Conservation (phyloP, 345 rosid genomes). For the Citropsis articulata region DNA sequence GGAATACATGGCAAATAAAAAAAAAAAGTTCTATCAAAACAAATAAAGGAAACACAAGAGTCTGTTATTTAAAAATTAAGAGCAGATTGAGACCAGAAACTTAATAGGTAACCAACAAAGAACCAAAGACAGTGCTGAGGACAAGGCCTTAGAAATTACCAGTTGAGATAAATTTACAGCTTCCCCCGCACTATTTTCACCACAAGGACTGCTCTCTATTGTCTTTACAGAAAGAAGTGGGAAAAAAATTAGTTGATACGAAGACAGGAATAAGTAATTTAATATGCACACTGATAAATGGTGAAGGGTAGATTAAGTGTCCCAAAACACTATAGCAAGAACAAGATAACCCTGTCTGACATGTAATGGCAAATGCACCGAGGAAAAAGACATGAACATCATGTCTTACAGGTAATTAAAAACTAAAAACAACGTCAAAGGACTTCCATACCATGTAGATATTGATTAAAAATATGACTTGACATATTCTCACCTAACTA, state of each 20-base stretch:
- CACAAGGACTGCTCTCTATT: slow-evolving; percentile 84
- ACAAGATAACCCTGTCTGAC: slow-evolving; percentile 1
- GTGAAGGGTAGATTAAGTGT: background rate
- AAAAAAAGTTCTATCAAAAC: background rate
- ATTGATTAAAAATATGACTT: background rate
- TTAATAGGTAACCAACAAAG: slow-evolving; percentile 15
- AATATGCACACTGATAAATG: background rate
- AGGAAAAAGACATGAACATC: background rate
- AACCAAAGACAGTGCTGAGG: slow-evolving; percentile 19
- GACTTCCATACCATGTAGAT: background rate
- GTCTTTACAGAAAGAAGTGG: slow-evolving; percentile 48
- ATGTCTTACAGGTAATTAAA: background rate
- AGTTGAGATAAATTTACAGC: slow-evolving; percentile 93
- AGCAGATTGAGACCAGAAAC: slow-evolving; percentile 9
- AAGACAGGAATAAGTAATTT: slow-evolving; percentile 6
- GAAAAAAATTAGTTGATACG: slow-evolving; percentile 18
- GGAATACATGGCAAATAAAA: background rate
- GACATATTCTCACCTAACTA: background rate
- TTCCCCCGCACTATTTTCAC: slow-evolving; percentile 73
- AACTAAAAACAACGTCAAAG: background rate
- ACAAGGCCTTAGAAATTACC: slow-evolving; percentile 53
- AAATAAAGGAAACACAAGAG: background rate
- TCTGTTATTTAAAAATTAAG: background rate
- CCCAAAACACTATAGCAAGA: slow-evolving; percentile 7
- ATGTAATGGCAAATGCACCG: slow-evolving; percentile 3